Percentiles rank a stretch among this genome's conserved stretches.
These are phyloP conservation scores for Myxozyma melibiosi DNA, from an alignment of 805 yeast species.

Conservation along the genomic window DNA sequence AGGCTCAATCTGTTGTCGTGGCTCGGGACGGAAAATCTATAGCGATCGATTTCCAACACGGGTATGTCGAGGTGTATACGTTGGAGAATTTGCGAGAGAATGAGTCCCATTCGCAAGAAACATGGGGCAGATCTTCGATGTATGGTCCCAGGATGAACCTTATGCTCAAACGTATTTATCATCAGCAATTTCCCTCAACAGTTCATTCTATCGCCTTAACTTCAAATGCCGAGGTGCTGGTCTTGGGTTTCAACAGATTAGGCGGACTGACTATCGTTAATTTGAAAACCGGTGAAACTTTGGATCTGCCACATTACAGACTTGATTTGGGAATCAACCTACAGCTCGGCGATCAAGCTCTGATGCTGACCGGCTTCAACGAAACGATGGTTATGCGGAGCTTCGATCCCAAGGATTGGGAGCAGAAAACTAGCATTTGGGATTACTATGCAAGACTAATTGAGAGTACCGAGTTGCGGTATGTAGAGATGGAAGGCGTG, in stretches of 20 bases:
- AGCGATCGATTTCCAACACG: constrained; percentile 26
- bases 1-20: constrained; percentile 16
- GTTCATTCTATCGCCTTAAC: constrained; percentile 32
- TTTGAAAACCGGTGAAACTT: constrained; percentile 23
- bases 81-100: too few species aligned
- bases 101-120: too few species aligned
- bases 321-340: constrained; percentile 26
- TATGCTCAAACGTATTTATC: too few species aligned
- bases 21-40: constrained; percentile 21
- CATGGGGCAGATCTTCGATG: too few species aligned
- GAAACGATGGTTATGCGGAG: constrained; percentile 34
- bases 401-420: constrained; percentile 20
- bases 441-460: constrained; percentile 20
- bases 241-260: constrained; percentile 30
- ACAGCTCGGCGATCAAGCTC: constrained; percentile 22
- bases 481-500: constrained; percentile 29
- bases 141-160: too few species aligned
- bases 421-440: constrained; percentile 19
- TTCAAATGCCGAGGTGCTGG: constrained; percentile 26
- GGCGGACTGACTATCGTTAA: constrained; percentile 35
- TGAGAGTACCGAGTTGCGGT: constrained; percentile 12
- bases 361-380: constrained; percentile 28
- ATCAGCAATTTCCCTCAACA: constrained; percentile 33
- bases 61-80: constrained; percentile 31
- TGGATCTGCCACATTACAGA: constrained; percentile 36